Conservation (phyloP, 305 asterid species). For the Fraxinus sp. region DNA sequence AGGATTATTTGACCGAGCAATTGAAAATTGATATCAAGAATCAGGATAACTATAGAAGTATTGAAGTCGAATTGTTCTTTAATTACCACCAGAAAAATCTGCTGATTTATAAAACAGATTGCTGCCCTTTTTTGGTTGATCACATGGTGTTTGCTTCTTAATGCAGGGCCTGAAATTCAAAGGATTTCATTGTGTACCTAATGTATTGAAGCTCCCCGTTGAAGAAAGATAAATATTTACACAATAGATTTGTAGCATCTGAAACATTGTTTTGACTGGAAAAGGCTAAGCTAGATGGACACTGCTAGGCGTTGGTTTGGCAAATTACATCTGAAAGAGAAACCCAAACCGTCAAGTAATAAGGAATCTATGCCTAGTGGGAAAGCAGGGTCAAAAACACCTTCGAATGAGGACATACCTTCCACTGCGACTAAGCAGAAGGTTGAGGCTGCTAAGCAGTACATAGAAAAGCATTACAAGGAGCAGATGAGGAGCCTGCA, state of each 20-base stretch:
- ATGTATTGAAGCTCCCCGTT: constrained; percentile 34
- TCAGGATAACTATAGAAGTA: constrained; percentile 20
- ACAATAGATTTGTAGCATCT: constrained; percentile 23
- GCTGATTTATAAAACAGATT: constrained; percentile 25
- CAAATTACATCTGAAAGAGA: constrained; percentile 58
- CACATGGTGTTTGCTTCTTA: constrained; percentile 26
- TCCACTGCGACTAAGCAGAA: constrained; percentile 92
- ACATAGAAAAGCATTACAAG: constrained; percentile 89
- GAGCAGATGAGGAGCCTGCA: constrained; percentile 92
- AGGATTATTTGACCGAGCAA: not conserved
- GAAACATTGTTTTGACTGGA: constrained; percentile 17
- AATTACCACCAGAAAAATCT: constrained; percentile 20
- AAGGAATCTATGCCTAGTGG: constrained; percentile 51
- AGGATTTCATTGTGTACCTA: constrained; percentile 33
- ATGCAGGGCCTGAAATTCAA: constrained; percentile 37
- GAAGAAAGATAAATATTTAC: constrained; percentile 29
- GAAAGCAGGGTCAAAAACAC: constrained; percentile 58
- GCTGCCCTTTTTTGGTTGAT: constrained; percentile 29
- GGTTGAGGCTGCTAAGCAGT: constrained; percentile 93
- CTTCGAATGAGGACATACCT: constrained; percentile 60
- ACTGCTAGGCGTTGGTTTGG: constrained; percentile 63
- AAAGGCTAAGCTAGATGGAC: constrained; percentile 50
- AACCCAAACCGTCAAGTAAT: constrained; percentile 57
- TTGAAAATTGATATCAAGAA: not conserved
- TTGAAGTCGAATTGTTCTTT: constrained; percentile 9